phyloP scores from a whole-genome alignment of 352 stramenopile species.

The Globisporangium heterothallicum region DNA sequence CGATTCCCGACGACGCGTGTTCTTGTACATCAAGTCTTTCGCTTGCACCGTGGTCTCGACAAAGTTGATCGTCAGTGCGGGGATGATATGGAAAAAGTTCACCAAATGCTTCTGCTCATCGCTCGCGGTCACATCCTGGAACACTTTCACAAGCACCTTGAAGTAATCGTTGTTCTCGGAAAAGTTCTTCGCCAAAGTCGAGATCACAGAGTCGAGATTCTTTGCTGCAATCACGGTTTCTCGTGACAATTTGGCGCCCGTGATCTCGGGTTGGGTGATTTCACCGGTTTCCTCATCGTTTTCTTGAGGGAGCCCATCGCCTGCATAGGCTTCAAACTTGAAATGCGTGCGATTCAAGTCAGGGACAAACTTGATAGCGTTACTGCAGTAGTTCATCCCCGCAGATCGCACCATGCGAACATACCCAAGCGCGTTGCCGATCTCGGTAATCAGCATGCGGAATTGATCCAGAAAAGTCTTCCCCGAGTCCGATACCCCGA shows the following conservation, averaged over 20 bases:
- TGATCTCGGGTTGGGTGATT: constrained; percentile 35
- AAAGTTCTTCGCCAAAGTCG: constrained; percentile 86
- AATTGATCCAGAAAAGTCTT: constrained; percentile 90
- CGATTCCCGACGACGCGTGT: constrained; percentile 87
- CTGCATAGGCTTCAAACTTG: constrained; percentile 70
- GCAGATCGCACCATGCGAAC: constrained; percentile 92
- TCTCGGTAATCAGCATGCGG: constrained; percentile 88
- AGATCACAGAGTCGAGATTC: constrained; percentile 86
- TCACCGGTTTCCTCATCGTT: constrained; percentile 56
- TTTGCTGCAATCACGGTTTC: constrained; percentile 81
- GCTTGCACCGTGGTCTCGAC: constrained; percentile 85
- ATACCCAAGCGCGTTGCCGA: constrained; percentile 91
- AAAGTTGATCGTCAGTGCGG: constrained; percentile 87
- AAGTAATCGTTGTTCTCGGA: constrained; percentile 93
- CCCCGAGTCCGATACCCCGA: constrained; percentile 80
- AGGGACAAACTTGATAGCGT: constrained; percentile 90
- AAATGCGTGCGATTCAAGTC: constrained; percentile 87
- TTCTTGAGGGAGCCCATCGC: constrained; percentile 48
- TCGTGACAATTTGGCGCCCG: constrained; percentile 60
- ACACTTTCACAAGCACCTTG: constrained; percentile 85
- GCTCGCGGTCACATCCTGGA: constrained; percentile 84
- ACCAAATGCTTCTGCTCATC: constrained; percentile 88
- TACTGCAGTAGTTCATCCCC: constrained; percentile 90
- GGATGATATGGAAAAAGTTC: constrained; percentile 91
- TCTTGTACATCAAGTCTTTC: constrained; percentile 96